Base-by-base conservation (phyloP, 768 basidiomycete genomes). In the Hericium coralloides region DNA sequence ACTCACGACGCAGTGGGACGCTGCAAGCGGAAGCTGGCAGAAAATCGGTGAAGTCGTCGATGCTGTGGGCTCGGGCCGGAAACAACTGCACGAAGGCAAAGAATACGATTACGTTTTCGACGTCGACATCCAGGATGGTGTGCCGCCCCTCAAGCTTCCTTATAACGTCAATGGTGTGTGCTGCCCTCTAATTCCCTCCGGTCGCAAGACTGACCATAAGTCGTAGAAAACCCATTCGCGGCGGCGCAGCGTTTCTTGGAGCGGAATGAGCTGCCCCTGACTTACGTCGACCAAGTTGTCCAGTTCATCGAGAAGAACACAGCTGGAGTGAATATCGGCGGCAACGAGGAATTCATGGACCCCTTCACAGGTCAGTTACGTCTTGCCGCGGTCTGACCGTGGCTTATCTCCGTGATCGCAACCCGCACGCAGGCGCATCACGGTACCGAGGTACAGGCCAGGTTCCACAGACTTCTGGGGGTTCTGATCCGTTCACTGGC, bases 71-170 rank as follows among this genome's bases (percentile, higher is more conserved):
- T 83, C 86, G 38, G 83, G 83, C n/a, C 79, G 92, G 57, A 95
- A 91, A 70, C 91, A 95, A 70, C 78, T 97, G n/a, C 87, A 89
- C 66, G 71, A 93, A 63, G 97, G 97, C 17, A 86, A 87, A 66
- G 95, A 98, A 72, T 99, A 95, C 66, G 97, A 99, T 72, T 97
- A 97, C 65, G 95, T 99, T n/a, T 98, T 98, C 65, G 95, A 97
- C 66, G 95, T 99, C 38, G 97, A 98, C 65, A 87, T 98, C 25
- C 80, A 92, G 65, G 95, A 97, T 58, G 95, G 94, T 2, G 84
- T 82, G 15, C 95, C 95, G 12, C 86, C 95, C 7, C 75, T 98
- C 61, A 98, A 98, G 67, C 78, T 99, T 20, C 95, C 95, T 0
- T 98, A 91, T 70, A 98, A 98, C 68, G 83, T 81, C 23, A 80